Percentiles rank a stretch among this genome's conserved stretches.
These are phyloP conservation scores for Porcisia hertigi DNA, from an alignment of 208 protist genomes.

Conservation along the genomic window DNA sequence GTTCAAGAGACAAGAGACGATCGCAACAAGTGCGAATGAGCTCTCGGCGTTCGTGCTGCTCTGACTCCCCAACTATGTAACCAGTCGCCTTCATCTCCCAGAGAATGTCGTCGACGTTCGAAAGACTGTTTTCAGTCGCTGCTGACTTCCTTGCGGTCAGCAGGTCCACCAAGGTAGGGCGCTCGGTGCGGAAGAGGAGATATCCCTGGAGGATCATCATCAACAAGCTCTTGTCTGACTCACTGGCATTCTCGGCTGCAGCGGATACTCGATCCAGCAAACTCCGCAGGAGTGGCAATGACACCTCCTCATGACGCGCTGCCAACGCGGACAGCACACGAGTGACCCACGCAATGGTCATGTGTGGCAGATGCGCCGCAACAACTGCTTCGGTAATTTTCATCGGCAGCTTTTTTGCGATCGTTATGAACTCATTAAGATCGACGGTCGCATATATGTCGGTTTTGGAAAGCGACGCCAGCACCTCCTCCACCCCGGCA, in stretches of 20 bases:
- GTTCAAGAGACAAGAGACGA: constrained; percentile 59
- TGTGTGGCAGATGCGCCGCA: constrained; percentile 43
- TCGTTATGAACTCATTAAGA: constrained; percentile 56
- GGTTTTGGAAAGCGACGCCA: constrained; percentile 36
- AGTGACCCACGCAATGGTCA: constrained; percentile 67
- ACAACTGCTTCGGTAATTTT: constrained; percentile 51
- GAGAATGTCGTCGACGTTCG: neutral
- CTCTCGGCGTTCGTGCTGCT: constrained; percentile 16
- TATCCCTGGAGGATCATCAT: constrained; percentile 78
- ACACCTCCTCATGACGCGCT: constrained; percentile 47
- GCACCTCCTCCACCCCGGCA: constrained; percentile 32
- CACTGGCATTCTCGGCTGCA: constrained; percentile 36
- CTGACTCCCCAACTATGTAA: constrained; percentile 2
- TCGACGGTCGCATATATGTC: constrained; percentile 65
- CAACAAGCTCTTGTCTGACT: constrained; percentile 72
- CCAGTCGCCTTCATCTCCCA: neutral
- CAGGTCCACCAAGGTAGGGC: neutral
- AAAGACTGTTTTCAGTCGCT: neutral
- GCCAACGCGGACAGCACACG: constrained; percentile 68
- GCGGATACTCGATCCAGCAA: constrained; percentile 50
- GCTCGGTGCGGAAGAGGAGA: constrained; percentile 9
- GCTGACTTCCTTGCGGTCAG: neutral
- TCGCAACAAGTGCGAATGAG: constrained; percentile 57
- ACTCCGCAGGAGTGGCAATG: constrained; percentile 39
- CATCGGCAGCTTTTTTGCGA: constrained; percentile 66